Evolutionary conservation across 176 grass and related monocot genomes (phyloP).

Genomic region (Carex parvula): DNA sequence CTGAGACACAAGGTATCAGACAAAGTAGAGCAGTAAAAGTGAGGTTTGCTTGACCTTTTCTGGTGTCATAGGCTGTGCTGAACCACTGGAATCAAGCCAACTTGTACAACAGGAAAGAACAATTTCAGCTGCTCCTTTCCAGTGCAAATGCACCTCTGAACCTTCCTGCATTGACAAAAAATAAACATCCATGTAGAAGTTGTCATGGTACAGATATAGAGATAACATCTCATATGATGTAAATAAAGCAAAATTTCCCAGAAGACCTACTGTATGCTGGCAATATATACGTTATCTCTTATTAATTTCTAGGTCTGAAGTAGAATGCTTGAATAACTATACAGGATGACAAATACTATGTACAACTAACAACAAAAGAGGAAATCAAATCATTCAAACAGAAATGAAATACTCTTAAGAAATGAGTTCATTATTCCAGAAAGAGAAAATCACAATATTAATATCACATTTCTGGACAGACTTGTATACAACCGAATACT

Average conservation of each 20-base stretch:
- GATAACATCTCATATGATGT: background rate
- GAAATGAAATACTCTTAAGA: background rate
- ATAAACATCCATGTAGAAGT: constrained; percentile 5
- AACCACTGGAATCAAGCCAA: constrained; percentile 68
- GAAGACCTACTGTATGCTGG: background rate
- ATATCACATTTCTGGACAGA: background rate
- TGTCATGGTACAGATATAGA: constrained; percentile 3
- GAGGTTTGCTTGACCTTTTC: constrained; percentile 49
- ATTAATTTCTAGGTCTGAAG: background rate
- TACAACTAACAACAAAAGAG: background rate
- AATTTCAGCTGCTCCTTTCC: constrained; percentile 98
- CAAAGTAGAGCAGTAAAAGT: background rate
- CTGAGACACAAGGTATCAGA: background rate
- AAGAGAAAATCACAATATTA: constrained; percentile 1
- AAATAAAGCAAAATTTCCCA: background rate
- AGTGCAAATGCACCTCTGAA: constrained; percentile 76
- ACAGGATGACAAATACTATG: background rate
- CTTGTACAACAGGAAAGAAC: constrained; percentile 67
- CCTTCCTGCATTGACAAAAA: constrained; percentile 44
- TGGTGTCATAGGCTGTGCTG: constrained; percentile 47
- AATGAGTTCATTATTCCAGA: background rate
- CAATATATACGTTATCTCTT: background rate
- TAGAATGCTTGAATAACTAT: background rate
- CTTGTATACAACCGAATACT: background rate
- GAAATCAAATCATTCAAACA: background rate